Base-by-base conservation (phyloP, 768 basidiomycete species). In the Dictyophora rubrovolvata region DNA sequence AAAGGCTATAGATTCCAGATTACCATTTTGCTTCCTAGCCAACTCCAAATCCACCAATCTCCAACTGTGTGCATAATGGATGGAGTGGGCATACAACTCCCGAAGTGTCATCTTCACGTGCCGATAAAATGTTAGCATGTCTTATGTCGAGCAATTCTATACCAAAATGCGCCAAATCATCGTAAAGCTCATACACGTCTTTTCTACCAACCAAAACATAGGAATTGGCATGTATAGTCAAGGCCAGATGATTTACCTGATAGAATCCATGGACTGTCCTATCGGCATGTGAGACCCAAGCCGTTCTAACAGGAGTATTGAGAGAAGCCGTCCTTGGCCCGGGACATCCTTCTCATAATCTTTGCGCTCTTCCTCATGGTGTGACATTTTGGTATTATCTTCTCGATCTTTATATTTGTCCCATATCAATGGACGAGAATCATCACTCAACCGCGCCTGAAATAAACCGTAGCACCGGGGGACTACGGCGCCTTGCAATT, bases 381-480 rank as follows among this genome's bases (percentile, higher is more conserved):
- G 4, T 28, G 7, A 28, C 7, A 2, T 28, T 28, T 28, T 7
- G 28, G 7, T n/a, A 7, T 37, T n/a, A 4, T 42, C 14, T 42
- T 42, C 42, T 12, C 4, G 14, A 42, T 42, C 14, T 14, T 42
- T 4, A 14, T 42, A 14, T 14, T 42, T 9, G 4, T 42, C 10
- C 42, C 42, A 42, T 42, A 9, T 42, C 42, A n/a, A 42, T 42
- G n/a, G 14, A 14, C n/a, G 14, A 12, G n/a, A 12, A 14, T 9
- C 42, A 12, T 42, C 42, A 12, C n/a, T 2, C 42, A 42, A 12
- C 4, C 42, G 4, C 4, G 42, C n/a, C 11, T 49, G 36, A 42
- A 58, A 60, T 14, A 56, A 28, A 10, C 60, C 60, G 36, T 46
- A 60, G 22, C 46, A 60, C 5, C 35, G 54, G 2, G 60, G 54